Conservation (phyloP, 331 rosid genomes). For the Acacia pycnantha region DNA sequence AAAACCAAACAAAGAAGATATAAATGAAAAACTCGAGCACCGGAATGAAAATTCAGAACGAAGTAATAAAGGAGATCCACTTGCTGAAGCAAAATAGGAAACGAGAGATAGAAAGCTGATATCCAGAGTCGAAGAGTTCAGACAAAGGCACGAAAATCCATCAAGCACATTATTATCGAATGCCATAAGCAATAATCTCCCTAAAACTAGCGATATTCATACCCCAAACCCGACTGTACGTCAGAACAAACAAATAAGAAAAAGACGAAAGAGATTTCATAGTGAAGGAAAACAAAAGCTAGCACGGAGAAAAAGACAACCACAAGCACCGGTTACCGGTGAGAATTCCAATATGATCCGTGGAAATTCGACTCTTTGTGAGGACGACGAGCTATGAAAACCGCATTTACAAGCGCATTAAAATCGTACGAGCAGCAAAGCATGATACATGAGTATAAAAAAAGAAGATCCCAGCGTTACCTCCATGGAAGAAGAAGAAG, state of each 20-base stretch:
- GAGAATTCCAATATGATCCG: constrained; percentile 47
- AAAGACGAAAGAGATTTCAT: background rate
- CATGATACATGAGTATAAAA: background rate
- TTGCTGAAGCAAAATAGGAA: constrained; percentile 29
- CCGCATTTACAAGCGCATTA: constrained; percentile 23
- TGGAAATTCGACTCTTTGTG: constrained; percentile 30
- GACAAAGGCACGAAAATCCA: constrained; percentile 26
- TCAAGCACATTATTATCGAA: constrained; percentile 26
- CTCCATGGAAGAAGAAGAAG: constrained; percentile 25
- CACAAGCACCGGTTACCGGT: constrained; percentile 26
- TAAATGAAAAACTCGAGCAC: constrained; percentile 1
- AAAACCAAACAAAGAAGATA: background rate
- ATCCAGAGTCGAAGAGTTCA: constrained; percentile 18
- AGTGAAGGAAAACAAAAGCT: background rate
- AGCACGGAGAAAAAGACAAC: constrained; percentile 23
- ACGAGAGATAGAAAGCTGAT: constrained; percentile 11
- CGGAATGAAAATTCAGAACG: constrained; percentile 15
- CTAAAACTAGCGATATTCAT: constrained; percentile 15
- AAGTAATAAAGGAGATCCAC: constrained; percentile 40
- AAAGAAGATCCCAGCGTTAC: constrained; percentile 7
- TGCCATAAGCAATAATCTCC: constrained; percentile 2
- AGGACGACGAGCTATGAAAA: constrained; percentile 27
- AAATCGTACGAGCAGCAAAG: constrained; percentile 27
- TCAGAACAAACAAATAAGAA: background rate
- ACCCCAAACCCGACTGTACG: constrained; percentile 6